Conservation (phyloP, 192 early-diverging fungal species). For the Mycoemilia scoparia region DNA sequence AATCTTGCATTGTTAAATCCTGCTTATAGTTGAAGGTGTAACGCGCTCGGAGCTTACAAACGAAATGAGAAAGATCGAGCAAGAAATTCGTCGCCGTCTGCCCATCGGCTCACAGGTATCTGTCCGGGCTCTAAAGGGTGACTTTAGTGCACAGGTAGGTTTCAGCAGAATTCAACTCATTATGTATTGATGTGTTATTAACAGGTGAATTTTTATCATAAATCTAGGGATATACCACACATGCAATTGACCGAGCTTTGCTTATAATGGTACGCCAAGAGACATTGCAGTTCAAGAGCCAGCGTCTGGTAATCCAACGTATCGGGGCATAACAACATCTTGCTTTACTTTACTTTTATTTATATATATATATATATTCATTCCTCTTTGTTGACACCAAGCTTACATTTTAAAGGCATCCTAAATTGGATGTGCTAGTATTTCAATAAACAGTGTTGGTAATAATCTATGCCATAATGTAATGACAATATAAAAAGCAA, state of each 20-base stretch:
- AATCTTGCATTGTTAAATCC: neutral
- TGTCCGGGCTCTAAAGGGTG: slow-evolving; percentile 38
- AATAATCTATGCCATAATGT: too few relatives aligned
- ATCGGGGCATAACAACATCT: slow-evolving; percentile 22
- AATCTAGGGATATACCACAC: slow-evolving; percentile 23
- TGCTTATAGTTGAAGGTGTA: slow-evolving; percentile 67
- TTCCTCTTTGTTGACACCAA: too few relatives aligned
- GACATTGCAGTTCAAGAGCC: slow-evolving; percentile 60
- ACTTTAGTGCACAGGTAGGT: slow-evolving; percentile 32
- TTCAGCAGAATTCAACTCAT: too few relatives aligned
- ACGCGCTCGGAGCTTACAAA: slow-evolving; percentile 49
- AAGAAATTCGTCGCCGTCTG: slow-evolving; percentile 65
- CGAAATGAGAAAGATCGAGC: slow-evolving; percentile 66
- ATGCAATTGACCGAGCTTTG: slow-evolving; percentile 51
- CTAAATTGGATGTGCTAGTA: too few relatives aligned
- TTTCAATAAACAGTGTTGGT: too few relatives aligned
- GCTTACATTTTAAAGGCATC: too few relatives aligned
- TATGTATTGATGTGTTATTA: slow-evolving; percentile 7
- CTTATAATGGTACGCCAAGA: slow-evolving; percentile 67
- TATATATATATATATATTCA: too few relatives aligned
- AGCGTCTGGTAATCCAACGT: slow-evolving; percentile 40
- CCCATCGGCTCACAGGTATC: slow-evolving; percentile 70
- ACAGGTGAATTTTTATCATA: neutral
- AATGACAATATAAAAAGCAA: too few relatives aligned
- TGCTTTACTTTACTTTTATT: too few relatives aligned